Evolutionary conservation across 768 basidiomycete genomes (phyloP).

Genomic region (Russula griseocarnosa): DNA sequence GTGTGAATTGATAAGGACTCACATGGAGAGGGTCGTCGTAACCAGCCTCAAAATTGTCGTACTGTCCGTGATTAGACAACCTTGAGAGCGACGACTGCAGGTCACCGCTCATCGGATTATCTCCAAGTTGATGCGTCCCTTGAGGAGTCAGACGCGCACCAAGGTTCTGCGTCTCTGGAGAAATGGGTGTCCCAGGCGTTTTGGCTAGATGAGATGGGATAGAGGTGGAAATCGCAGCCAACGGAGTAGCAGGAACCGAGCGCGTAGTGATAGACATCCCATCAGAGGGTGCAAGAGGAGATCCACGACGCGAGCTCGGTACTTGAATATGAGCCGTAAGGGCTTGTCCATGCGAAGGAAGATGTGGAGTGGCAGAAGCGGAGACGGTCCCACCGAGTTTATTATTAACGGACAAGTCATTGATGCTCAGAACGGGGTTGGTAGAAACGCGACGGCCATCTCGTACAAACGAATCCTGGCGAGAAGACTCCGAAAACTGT

Average conservation of each 20-base stretch:
- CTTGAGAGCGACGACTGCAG: conserved; percentile 72
- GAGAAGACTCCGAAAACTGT: conserved; percentile 70
- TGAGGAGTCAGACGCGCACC: conserved; percentile 59
- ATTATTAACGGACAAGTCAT: conserved; percentile 43
- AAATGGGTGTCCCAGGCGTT: conserved; percentile 63
- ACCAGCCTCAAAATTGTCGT: conserved; percentile 53
- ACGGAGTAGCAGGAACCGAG: conserved; percentile 80
- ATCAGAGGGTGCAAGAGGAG: conserved; percentile 65
- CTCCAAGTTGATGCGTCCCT: conserved; percentile 44
- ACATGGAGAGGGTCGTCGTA: conserved; percentile 58
- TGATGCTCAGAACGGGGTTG: conserved; percentile 62
- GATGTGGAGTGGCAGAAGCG: conserved; percentile 58
- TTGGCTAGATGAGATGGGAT: conserved; percentile 51
- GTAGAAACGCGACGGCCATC: conserved; percentile 68
- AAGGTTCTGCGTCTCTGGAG: conserved; percentile 54
- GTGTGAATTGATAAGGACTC: conserved; percentile 28
- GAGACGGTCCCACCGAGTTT: conserved; percentile 49
- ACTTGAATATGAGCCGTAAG: conserved; percentile 36
- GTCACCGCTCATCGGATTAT: conserved; percentile 51
- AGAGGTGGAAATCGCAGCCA: conserved; percentile 51
- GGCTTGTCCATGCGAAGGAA: conserved; percentile 59
- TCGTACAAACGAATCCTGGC: conserved; percentile 54
- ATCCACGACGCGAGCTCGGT: conserved; percentile 66
- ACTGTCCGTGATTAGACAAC: conserved; percentile 53
- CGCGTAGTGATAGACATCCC: conserved; percentile 56